Base-by-base conservation (phyloP, 176 grass and related monocot species). In the Oryza coarctata region DNA sequence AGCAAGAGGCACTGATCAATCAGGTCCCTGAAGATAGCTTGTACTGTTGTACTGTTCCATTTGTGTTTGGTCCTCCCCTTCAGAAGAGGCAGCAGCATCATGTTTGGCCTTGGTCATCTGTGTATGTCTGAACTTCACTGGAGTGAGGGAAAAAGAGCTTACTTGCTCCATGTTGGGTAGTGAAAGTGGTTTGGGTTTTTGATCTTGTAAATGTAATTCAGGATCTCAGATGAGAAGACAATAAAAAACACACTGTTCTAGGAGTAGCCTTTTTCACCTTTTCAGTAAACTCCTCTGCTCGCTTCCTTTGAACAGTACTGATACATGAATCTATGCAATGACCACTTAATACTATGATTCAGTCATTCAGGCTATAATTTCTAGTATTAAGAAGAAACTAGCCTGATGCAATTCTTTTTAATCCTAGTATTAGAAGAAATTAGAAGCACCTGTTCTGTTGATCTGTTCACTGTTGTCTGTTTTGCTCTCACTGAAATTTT, bases 151-250 rank as follows among this genome's bases (percentile, higher is more conserved):
- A 22, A 50, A 3, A 34, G 45, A 20, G 29, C 1, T 43, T 84
- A 13, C 3, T 60, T 60, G 11, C 7, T 25, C n/a, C 35, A 1
- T 61, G n/a, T 27, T 38, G 20, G 28, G 22, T 15, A 61, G 55
- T 25, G 9, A 25, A 10, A 60, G 50, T 60, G 6, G 22, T 39
- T 39, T 76, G 4, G 31, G 69, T 43, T 74, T 33, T 4, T 33
- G 44, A 67, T 74, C 33, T 22, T 74, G 60, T 81, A 61, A 81
- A 71, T 81, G 49, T 11, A 43, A 30, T 62, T 71, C 47, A 52
- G 65, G n/a, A 33, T 30, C 8, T 68, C 63, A 49, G 29, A 57
- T 38, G n/a, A 65, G 11, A 32, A 34, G 30, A 73, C 1, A 80
- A 41, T 73, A 79, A 72, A 38, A 52, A 30, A 39, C 29, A n/a